Base-by-base conservation (phyloP, 805 yeast species). In the Metschnikowia dekortorum region DNA sequence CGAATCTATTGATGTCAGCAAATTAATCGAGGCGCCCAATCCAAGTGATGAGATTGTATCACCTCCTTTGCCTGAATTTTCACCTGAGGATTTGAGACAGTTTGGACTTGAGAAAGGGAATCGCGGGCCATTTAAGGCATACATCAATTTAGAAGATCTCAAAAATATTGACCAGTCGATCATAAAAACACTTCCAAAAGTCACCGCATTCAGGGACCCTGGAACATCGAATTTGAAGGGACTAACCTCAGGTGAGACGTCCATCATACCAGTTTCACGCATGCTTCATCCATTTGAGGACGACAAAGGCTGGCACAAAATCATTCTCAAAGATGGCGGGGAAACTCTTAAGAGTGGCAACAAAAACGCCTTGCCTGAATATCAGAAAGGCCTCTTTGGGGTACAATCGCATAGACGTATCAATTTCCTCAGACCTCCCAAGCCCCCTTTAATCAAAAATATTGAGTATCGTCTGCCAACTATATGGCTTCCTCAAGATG, bases 401-500 rank as follows among this genome's bases (percentile, higher is more conserved):
- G 62, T 68, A 32, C 76, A 70, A 50, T 61, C 74, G 2, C 75
- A 71, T 51, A 79, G 86, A 61, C 73, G 85, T 44, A 79, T 80
- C 52, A 84, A 81, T 50, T 78, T 76, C 47, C 73, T 91, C 45
- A 83, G 85, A 55, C 97, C 99, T 0, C 99, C 99, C 6, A 79
- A 80, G 46, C 98, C 98, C 0, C 99, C 99, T 3, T 79, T 87
- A 7, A 70, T 88, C 52, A 83, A 85, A 59, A 87, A 89, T 61
- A 71, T 94, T 56, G 91, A 89, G 54, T 79, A 81, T 53, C 75
- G 98, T 55, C 84, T 92, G 1, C 97, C 98, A 3, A 89, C 98
- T 0, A 87, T 91, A 32, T 94, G 99, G 99, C 75, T 91, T 14
- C 97, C 98, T 0, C 90, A 85, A 57, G 99, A 94, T 65, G 99